phyloP scores from a whole-genome alignment of 208 protist species.

The Acanthamoeba lenticulata region DNA sequence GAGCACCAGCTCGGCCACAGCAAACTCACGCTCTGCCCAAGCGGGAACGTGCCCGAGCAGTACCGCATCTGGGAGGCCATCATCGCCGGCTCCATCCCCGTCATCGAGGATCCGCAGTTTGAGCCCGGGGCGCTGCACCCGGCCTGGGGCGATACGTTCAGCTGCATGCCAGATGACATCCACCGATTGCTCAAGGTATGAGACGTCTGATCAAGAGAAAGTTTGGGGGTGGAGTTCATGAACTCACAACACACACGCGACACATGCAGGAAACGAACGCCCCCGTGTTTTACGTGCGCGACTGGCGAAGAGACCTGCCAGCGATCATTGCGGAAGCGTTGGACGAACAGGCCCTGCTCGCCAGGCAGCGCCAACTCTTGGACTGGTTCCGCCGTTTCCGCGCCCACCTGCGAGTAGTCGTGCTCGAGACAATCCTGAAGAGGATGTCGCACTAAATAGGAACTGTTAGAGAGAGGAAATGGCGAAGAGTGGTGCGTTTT shows the following conservation, averaged over 20 bases:
- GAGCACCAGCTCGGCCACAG: not conserved
- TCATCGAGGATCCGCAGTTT: not conserved
- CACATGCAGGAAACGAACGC: not conserved
- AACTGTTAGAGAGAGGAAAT: no score
- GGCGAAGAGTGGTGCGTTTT: no score
- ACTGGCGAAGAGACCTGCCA: slow-evolving; percentile 2
- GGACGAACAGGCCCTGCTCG: not conserved
- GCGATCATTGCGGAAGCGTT: not conserved
- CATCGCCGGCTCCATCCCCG: not conserved
- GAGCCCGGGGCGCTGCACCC: not conserved
- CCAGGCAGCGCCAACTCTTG: not conserved
- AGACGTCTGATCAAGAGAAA: no score
- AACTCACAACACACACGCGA: no score
- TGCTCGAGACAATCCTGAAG: slow-evolving; percentile 10
- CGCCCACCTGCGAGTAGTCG: not conserved
- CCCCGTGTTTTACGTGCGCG: not conserved
- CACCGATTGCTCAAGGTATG: not conserved
- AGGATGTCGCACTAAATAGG: no score
- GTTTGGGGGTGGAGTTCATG: no score
- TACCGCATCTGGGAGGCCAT: slow-evolving; percentile 45
- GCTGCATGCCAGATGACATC: slow-evolving; percentile 6
- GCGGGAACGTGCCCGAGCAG: slow-evolving; percentile 15
- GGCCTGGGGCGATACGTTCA: not conserved
- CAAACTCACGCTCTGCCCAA: slow-evolving; percentile 31
- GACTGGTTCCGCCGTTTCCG: not conserved